Base-by-base conservation (phyloP, 2,329 filamentous ascomycete species). In the Ophiocordyceps unilateralis region DNA sequence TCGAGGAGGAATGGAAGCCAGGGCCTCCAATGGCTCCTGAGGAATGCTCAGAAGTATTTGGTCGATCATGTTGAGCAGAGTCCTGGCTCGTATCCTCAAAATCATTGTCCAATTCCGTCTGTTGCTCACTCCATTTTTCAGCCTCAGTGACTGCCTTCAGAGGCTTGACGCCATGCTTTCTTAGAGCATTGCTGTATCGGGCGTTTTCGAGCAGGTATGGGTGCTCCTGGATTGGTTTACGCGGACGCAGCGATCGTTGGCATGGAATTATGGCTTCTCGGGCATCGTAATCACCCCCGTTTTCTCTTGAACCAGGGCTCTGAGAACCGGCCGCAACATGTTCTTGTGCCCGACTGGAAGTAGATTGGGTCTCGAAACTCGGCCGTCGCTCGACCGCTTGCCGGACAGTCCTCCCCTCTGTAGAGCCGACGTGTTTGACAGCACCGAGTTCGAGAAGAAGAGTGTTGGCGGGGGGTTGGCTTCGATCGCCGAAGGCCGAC, bases 171-270 rank as follows among this genome's bases (percentile, higher is more conserved):
- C 74, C 74, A 44, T 72, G 72, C 4, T 66, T 65, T 50, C 68
- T 72, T 49, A 76, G 66, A 19, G 65, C 56, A 3, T 58, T 69
- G 43, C 66, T 68, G 52, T 76, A 76, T 23, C 68, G 65, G 0
- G 65, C 71, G 51, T 66, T 70, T 47, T 78, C 74, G 4, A 76
- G 58, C 6, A 70, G 56, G 47, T 77, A 78, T 4, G 74, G 74
- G 39, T 76, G 72, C 50, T 76, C 63, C 51, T 78, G 74, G 7
- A 77, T 77, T 1, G 72, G 72, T 46, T 76, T 78, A 19, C 74
- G 66, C 1, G 72, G 71, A 7, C 74, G 65, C n/a, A 78, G 57
- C 4, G 68, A 73, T 28, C 72, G 65, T 46, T 66, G 63, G 39
- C 63, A 56, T 12, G 57, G 59, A 23, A 61, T 51, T 6, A 56